These are phyloP conservation scores for Rhexocercosporidium sp. DNA, from an alignment of 2,329 filamentous ascomycete genomes.

Conservation along the genomic window DNA sequence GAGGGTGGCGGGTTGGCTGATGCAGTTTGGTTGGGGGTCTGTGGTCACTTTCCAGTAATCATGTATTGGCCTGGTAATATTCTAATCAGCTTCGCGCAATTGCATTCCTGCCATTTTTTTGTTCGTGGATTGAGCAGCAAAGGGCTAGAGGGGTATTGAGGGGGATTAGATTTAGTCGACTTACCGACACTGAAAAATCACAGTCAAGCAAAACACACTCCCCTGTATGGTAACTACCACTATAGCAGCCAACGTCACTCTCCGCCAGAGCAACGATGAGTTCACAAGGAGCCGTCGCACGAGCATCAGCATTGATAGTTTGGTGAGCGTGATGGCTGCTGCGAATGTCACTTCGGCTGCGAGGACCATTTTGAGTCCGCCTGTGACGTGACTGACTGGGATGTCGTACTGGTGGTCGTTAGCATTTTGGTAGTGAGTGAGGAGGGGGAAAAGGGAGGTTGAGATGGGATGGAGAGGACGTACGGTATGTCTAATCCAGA, in stretches of 20 bases:
- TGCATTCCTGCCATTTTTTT: background rate
- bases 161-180: background rate
- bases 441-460: background rate
- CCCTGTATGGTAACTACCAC: constrained; percentile 32
- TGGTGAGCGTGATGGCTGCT: constrained; percentile 43
- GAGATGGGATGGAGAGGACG: background rate
- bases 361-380: constrained; percentile 46
- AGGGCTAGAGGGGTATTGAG: background rate
- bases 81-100: background rate
- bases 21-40: constrained; percentile 46
- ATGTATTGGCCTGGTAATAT: constrained; percentile 42
- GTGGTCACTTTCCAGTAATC: constrained; percentile 46
- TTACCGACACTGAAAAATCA: constrained; percentile 38
- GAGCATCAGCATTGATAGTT: constrained; percentile 47
- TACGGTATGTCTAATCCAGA: constrained; percentile 46
- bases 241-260: constrained; percentile 30
- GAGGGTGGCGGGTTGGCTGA: constrained; percentile 56
- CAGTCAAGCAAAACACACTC: constrained; percentile 32
- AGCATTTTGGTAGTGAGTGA: background rate
- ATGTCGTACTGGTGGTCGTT: constrained; percentile 45
- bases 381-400: constrained; percentile 41
- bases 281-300: constrained; percentile 33
- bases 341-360: constrained; percentile 47
- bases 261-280: constrained; percentile 34
- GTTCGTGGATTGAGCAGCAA: background rate